phyloP scores from a whole-genome alignment of 2,329 filamentous ascomycete genomes.

The Colletotrichum higginsianum region DNA sequence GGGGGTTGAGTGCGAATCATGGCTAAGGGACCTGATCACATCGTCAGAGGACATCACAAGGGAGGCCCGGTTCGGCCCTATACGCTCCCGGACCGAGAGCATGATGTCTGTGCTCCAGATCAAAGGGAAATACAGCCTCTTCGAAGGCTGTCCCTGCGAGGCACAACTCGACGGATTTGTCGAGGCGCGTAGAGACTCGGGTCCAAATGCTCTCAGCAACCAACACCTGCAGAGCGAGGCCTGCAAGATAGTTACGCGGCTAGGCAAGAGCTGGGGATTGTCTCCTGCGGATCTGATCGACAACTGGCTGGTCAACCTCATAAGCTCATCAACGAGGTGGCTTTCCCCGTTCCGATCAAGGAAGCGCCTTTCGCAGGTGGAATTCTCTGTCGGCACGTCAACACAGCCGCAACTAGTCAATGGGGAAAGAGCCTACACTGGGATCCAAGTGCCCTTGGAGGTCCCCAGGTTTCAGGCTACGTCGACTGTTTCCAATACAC shows the following conservation, averaged over 20 bases:
- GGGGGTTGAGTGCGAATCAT: slow-evolving; percentile 25
- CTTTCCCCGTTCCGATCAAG: slow-evolving; percentile 19
- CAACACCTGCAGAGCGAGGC: slow-evolving; percentile 44
- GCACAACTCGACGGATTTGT: slow-evolving; percentile 33
- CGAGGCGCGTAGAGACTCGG: slow-evolving; percentile 8
- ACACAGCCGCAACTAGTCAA: too few species aligned
- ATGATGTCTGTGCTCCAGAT: slow-evolving; percentile 46
- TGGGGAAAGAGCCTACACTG: background rate
- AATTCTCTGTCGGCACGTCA: background rate
- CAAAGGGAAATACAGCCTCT: slow-evolving; percentile 47
- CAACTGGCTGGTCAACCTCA: slow-evolving; percentile 35
- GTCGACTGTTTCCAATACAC: background rate
- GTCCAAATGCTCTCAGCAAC: slow-evolving; percentile 14
- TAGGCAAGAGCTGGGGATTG: slow-evolving; percentile 32
- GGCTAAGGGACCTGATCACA: slow-evolving; percentile 48
- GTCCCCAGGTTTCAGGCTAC: too few species aligned
- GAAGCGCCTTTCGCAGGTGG: background rate
- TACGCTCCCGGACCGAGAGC: slow-evolving; percentile 45
- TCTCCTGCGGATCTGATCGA: slow-evolving; percentile 34
- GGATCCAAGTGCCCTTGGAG: background rate
- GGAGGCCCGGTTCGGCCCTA: slow-evolving; percentile 45
- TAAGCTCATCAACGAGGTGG: slow-evolving; percentile 35
- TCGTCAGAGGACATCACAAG: slow-evolving; percentile 32
- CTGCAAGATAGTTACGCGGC: slow-evolving; percentile 34
- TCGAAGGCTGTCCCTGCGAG: slow-evolving; percentile 48